Evolutionary conservation across 208 protist genomes (phyloP), one percentile per base, ranked within the genome.

Genomic region (Acanthamoeba castellanii): DNA sequence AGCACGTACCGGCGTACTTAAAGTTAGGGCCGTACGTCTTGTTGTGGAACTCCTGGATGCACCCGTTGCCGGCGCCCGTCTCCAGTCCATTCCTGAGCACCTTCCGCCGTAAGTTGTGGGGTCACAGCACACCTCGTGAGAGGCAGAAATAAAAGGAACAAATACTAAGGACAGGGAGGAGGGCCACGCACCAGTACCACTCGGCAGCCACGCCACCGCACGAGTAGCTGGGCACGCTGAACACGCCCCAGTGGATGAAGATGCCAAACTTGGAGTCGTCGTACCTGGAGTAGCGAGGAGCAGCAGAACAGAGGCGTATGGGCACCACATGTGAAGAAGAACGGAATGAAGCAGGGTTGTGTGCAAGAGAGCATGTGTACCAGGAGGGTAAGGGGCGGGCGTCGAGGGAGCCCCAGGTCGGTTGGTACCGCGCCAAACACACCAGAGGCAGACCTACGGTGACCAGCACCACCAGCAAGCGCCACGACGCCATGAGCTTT

Each of bases 161-260:
- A n/a, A n/a, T n/a, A n/a, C n/a, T n/a, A n/a, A n/a, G n/a, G n/a
- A n/a, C n/a, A n/a, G n/a, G n/a, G n/a, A n/a, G n/a, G n/a, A n/a
- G n/a, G n/a, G n/a, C n/a, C n/a, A n/a, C 47, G 32, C 74, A 95
- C 96, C 96, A 97, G 70, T 97, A 97, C 96, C 96, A 97, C 68
- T 97, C 96, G 34, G 95, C 94, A 6, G 87, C 59, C 8, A 37
- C 13, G 4, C 32, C 52, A 6, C 34, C 5, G n/a, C 68, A 52
- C 16, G 76, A 14, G 85, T 85, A 97, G 50, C 82, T 81, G 8
- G 96, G 96, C 27, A 97, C 96, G 47, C 82, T 92, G 94, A 96
- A 97, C 2, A 97, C 95, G 18, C 96, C 96, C 95, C 95, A 96
- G 95, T 97, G 96, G 42, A 96, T 95, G 87, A 97, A 97, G 8